Base-by-base conservation (phyloP, 2,329 filamentous ascomycete genomes). In the Paecilomyces variotii region DNA sequence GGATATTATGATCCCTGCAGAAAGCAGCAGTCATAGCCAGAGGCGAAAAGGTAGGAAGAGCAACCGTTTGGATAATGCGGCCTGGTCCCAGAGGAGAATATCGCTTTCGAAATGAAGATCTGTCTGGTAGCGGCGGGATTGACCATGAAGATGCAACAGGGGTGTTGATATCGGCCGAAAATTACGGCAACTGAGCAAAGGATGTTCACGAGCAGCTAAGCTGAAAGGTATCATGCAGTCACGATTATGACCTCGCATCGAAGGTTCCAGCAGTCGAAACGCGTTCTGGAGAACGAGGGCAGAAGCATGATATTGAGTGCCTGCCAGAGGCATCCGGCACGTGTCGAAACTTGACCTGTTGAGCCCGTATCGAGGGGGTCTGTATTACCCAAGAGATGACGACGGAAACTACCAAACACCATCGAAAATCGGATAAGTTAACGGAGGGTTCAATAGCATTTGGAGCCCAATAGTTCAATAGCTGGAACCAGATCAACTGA, bases 21-120 rank as follows among this genome's bases (percentile, higher is more conserved):
- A 52, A 26, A 52, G 27, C 24, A 55, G 26, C 10, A 9, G 35
- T 30, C 6, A 24, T 7, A 1, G 32, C 34, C 27, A 64, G 67
- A 63, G 62, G 27, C 7, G 19, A 14, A 26, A 10, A 35, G 14
- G 28, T n/a, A 26, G 25, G 27, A 35, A 34, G 35, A 24, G 5
- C 3, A 14, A 45, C 12, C n/a, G 32, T 39, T 34, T n/a, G 32
- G 30, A 19, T 12, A 55, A 45, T 24, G 30, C 12, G 3, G 19
- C 12, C 12, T 45, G 35, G 14, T 3, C 4, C 39, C 19, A 24
- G 39, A 45, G 7, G 14, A 45, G 39, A 45, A 45, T 45, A 6
- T 7, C 39, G 19, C 6, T 19, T 7, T n/a, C 39, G 7, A 45
- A 45, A 24, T 45, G 39, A 45, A 19, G n/a, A 45, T 24, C n/a